phyloP scores from a whole-genome alignment of 306 rosid species.

The Neltuma alba region DNA sequence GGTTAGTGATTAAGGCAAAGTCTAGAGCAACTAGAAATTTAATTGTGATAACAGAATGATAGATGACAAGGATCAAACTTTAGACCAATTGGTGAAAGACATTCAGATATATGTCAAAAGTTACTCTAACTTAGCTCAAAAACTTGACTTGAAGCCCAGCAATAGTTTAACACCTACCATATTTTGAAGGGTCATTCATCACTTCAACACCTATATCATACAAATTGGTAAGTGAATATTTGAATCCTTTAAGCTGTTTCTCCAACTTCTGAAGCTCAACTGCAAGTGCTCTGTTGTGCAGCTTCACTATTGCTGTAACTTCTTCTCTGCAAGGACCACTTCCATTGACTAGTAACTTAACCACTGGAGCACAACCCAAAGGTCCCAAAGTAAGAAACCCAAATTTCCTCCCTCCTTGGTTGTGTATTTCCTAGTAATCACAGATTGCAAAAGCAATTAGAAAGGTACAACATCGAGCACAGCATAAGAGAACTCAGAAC shows the following conservation, averaged over 20 bases:
- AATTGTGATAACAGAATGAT: neutral
- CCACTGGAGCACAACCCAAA: conserved; percentile 40
- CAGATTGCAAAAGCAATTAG: neutral
- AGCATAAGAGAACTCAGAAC: neutral
- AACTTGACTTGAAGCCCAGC: too few species aligned
- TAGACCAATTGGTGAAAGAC: neutral
- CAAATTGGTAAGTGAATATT: conserved; percentile 42
- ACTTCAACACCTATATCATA: conserved; percentile 12
- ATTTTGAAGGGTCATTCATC: conserved; percentile 50
- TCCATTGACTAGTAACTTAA: conserved; percentile 29
- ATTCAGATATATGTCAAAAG: too few species aligned
- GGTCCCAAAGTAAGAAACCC: conserved; percentile 43
- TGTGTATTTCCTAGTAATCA: conserved; percentile 41
- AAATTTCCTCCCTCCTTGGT: conserved; percentile 59
- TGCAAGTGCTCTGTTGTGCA: conserved; percentile 46
- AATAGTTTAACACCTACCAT: conserved; percentile 43
- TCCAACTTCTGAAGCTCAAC: conserved; percentile 37
- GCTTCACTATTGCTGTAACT: conserved; percentile 21
- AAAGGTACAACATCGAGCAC: neutral
- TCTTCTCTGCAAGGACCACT: conserved; percentile 35
- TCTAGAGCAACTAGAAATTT: neutral
- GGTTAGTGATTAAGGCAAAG: neutral
- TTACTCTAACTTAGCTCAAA: too few species aligned
- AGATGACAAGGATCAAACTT: neutral
- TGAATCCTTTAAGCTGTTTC: conserved; percentile 50